Conservation (phyloP, 2,329 filamentous ascomycete genomes). For the Bipolaris victoriae region DNA sequence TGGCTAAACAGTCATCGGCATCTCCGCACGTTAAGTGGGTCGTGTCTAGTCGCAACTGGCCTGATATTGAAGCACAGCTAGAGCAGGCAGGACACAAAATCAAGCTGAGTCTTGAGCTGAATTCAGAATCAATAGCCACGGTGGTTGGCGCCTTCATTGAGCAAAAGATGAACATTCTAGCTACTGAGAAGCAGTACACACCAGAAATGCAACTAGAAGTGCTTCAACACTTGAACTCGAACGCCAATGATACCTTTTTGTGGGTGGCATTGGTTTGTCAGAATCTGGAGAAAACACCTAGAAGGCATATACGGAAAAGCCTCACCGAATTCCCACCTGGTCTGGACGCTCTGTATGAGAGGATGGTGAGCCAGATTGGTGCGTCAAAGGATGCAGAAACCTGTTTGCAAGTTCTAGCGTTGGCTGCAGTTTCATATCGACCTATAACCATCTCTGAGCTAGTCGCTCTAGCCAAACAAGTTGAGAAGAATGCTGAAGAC, state of each 20-base stretch:
- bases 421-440: constrained; percentile 40
- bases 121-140: constrained; percentile 33
- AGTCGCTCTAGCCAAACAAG: constrained; percentile 22
- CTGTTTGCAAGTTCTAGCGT: constrained; percentile 48
- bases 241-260: constrained; percentile 26
- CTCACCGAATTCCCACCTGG: constrained; percentile 44
- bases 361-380: constrained; percentile 49
- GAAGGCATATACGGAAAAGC: constrained; percentile 20
- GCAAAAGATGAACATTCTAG: constrained; percentile 33
- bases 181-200: constrained; percentile 23
- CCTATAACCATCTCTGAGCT: constrained; percentile 50
- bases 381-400: constrained; percentile 33
- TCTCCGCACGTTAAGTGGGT: background rate
- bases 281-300: constrained; percentile 30
- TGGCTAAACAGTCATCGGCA: background rate
- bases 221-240: constrained; percentile 29
- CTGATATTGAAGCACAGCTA: background rate
- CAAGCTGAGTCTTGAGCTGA: background rate
- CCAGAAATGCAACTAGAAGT: constrained; percentile 38
- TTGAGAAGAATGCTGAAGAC: constrained; percentile 5
- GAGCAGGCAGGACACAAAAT: background rate
- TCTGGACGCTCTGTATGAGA: constrained; percentile 48
- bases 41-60: background rate
- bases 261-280: constrained; percentile 42
- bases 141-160: constrained; percentile 51